phyloP scores from a whole-genome alignment of 345 rosid species.

The Citrus mangshanensis region DNA sequence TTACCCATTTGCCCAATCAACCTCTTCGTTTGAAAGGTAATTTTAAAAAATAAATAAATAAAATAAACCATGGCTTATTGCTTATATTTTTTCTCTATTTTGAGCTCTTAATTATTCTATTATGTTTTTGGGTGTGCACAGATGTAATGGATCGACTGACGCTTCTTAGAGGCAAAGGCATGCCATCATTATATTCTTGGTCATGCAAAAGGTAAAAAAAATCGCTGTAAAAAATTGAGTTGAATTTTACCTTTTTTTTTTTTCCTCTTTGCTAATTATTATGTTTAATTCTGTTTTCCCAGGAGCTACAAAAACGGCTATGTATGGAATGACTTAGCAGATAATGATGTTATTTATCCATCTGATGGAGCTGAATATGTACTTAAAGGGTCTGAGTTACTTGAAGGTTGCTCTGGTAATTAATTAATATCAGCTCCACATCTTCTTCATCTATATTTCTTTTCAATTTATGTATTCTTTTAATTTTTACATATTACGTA shows the following conservation, averaged over 20 bases:
- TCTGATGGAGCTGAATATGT: conserved; percentile 82
- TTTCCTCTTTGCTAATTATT: neutral
- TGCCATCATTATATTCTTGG: conserved; percentile 86
- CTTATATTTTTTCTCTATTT: neutral
- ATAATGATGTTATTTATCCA: conserved; percentile 69
- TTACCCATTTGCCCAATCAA: conserved; percentile 53
- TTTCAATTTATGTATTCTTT: neutral
- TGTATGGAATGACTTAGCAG: conserved; percentile 92
- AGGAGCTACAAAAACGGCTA: conserved; percentile 94
- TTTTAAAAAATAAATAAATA: neutral
- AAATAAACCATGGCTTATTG: neutral
- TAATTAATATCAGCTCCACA: neutral
- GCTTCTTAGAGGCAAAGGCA: conserved; percentile 73
- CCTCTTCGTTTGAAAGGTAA: conserved; percentile 84
- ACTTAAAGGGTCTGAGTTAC: conserved; percentile 87
- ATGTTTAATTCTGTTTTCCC: neutral
- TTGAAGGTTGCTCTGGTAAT: conserved; percentile 45
- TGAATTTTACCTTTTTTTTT: neutral
- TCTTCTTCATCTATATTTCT: neutral
- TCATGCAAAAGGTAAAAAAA: conserved; percentile 73
- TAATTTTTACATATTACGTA: neutral
- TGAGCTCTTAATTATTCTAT: neutral
- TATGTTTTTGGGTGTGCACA: conserved; percentile 8
- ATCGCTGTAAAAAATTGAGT: neutral
- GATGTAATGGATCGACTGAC: conserved; percentile 73